Evolutionary conservation across 208 protist species (phyloP), one percentile per base, ranked within the genome.

Genomic region (Leishmania amazonensis): DNA sequence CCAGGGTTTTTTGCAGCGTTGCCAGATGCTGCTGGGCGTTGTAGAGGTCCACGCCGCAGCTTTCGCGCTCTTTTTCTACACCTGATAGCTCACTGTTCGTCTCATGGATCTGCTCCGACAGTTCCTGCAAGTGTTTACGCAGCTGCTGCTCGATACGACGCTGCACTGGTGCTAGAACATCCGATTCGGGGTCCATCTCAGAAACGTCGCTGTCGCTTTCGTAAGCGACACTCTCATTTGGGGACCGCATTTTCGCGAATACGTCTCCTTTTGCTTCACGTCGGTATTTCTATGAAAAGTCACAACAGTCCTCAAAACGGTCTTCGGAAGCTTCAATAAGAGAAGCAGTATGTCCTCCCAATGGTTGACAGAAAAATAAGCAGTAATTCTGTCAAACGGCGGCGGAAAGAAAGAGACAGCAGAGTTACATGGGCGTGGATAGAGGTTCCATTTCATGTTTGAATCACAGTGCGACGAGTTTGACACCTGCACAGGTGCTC

Each of bases 11-110:
- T 75, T 99, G 97, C 58, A 98, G 87, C 83, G 96, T 98, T 0
- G 97, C 97, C 17, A 99, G 91, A 71, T 99, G 96, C 78, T 99
- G 98, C 81, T 99, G 97, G 6, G 97, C 92, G 74, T 97, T 97
- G 88, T 99, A 99, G 49, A 99, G 89, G 79, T 99, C 94, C n/a
- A 99, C 98, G 87, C 97, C 97, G 72, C 92, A 93, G 75, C 96
- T 88, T 78, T 99, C 98, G 3, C 95, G 89, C 79, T 96, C 89
- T 64, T 96, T 92, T 76, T 93, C 88, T n/a, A 97, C 85, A 24
- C 76, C 81, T 65, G 81, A 81, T 45, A 96, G 79, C 77, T 98
- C 95, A 71, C 91, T 96, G 31, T 89, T 94, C 17, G 91, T 91
- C 77, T 98, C 95, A 45, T 96, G 91, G 9, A 98, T 86, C 70